Conservation (phyloP, 2,329 filamentous ascomycete genomes). For the Aspergillus tanneri region DNA sequence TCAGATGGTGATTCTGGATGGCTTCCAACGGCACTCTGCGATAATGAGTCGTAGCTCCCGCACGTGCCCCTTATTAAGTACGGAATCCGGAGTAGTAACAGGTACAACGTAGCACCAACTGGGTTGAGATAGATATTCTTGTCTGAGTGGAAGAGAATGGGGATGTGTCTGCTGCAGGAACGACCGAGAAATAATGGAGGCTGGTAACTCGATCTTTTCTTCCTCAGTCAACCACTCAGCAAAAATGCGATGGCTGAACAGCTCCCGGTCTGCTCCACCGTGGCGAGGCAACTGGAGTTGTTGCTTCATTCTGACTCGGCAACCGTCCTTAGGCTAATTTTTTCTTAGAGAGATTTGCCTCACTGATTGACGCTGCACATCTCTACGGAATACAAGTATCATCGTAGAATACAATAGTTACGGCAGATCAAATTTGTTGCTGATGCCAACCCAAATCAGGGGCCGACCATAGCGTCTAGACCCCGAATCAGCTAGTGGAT, state of each 20-base stretch:
- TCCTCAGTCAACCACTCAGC: neutral
- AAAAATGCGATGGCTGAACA: slow-evolving; percentile 39
- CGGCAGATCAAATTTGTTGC: neutral
- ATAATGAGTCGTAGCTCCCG: too few species aligned
- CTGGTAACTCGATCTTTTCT: slow-evolving; percentile 15
- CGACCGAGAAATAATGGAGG: slow-evolving; percentile 19
- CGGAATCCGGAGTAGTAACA: too few species aligned
- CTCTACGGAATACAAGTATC: too few species aligned
- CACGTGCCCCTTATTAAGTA: too few species aligned
- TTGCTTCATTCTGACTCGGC: neutral
- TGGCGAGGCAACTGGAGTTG: slow-evolving; percentile 3
- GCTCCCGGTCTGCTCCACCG: slow-evolving; percentile 24
- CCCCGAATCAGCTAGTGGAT: neutral
- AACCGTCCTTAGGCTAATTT: slow-evolving; percentile 4
- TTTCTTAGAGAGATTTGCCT: slow-evolving; percentile 15
- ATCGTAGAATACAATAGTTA: too few species aligned
- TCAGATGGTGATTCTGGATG: too few species aligned
- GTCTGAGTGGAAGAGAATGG: slow-evolving; percentile 11
- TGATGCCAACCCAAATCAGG: neutral
- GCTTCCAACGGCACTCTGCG: too few species aligned
- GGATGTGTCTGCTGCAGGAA: slow-evolving; percentile 10
- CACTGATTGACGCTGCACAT: neutral
- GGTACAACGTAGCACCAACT: too few species aligned
- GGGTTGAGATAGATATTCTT: too few species aligned
- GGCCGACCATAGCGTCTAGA: neutral